Base-by-base conservation (phyloP, 495 filamentous ascomycete species). In the Letharia columbiana region DNA sequence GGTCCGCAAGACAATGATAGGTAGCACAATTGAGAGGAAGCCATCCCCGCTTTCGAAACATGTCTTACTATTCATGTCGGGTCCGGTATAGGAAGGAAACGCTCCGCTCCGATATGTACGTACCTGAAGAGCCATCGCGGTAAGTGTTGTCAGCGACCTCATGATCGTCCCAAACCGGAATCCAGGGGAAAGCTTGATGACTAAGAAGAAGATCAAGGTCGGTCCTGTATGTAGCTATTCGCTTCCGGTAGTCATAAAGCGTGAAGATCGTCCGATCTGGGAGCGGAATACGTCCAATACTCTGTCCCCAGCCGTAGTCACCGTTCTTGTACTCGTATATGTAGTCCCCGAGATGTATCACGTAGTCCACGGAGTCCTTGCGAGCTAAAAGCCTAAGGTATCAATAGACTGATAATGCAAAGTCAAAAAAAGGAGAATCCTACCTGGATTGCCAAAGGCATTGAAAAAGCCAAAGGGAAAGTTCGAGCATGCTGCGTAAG, bases 81-180 rank as follows among this genome's bases (percentile, higher is more conserved):
- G 45, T 28, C 5, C 2, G 7, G 7, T 2, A 7, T 23, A n/a
- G n/a, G n/a, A 23, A 50, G 11, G 23, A 52, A 28, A 28, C 3
- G 49, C 23, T 28, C 40, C 20, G 45, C 20, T n/a, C 45, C 45
- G 23, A 31, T 31, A 28, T 35, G 13, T 56, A 56, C 52, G 52
- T 56, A 56, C 52, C 52, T 33, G 81, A 74, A 8, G 75, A 75
- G 3, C 86, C 86, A 65, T 80, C 81, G 39, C 80, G 76, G 67
- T 82, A 89, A 18, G 80, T 80, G 68, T 90, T 88, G 67, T 90
- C 80, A 78, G 68, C 64, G 20, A 69, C 67, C 28, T 79, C 80
- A 70, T 89, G 87, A 68, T 89, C 87, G 69, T 90, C 87, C 87
- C 87, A 90, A 3, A 87, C 85, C 1, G 85, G 77, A 66, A 90